Evolutionary conservation across 2,329 filamentous ascomycete genomes (phyloP), one percentile per base, ranked within the genome.

Genomic region (Pseudogymnoascus sp.): DNA sequence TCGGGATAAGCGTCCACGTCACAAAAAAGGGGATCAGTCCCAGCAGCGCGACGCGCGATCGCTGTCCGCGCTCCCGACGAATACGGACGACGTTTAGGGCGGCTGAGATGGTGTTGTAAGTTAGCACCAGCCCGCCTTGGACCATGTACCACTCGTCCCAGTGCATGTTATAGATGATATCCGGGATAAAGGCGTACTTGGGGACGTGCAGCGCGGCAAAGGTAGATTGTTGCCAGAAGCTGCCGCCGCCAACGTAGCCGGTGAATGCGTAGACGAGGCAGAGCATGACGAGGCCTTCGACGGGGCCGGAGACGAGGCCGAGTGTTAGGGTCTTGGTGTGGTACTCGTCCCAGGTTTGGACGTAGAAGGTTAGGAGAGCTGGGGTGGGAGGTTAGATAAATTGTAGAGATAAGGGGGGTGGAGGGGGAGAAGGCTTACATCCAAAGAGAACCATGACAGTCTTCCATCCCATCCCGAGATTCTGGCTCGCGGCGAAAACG

Each of bases 291-390:
- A 99, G 88, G 61, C 95, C 95, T 77, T 99, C 95, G 38, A 99
- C 95, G 3, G 95, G 95, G 0, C 95, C 95, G 67, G 93, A 97
- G 68, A 99, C 83, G 66, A 97, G 79, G 64, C 95, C 95, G 5
- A 99, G 84, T 1, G 92, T 97, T 59, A 99, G 84, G 2, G 93
- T 95, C 76, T 97, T 93, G 61, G 95, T 99, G 78, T 97, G 93
- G 78, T 97, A 99, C 75, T 97, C 95, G 73, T 99, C 95, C 95
- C 95, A 99, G 36, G 95, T 97, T 75, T 97, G 95, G 43, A 97
- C 89, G 76, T 97, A 97, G 77, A 99, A 99, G n/a, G 95, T 97
- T 70, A 96, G 81, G 64, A 93, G 85, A 5, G 90, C 88, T 91
- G 65, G 11, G 11, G 11, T n/a, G 21, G 21, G 21, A 16, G 12